phyloP scores from a whole-genome alignment of 768 basidiomycete genomes.

The Glaciozyma martinii region DNA sequence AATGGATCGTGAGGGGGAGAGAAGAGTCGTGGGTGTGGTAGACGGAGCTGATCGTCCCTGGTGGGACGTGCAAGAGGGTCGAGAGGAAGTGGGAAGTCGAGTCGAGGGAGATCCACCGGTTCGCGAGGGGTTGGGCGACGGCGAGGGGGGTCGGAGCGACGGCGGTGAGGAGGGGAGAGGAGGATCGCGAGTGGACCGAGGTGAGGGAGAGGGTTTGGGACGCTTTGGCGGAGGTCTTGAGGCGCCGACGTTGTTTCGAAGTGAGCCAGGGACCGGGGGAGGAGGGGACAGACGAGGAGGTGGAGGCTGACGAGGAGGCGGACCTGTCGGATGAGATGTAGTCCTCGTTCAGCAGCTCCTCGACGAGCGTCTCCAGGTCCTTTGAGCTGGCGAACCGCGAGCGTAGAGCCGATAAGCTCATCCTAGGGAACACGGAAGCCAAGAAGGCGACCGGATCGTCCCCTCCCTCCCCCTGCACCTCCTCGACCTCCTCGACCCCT shows the following conservation, averaged over 20 bases:
- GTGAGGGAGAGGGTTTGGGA: conserved; percentile 25
- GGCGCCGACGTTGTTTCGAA: conserved; percentile 4
- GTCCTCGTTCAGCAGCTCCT: conserved; percentile 27
- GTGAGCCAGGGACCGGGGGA: background rate
- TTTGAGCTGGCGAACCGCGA: conserved; percentile 13
- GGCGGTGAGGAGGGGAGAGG: background rate
- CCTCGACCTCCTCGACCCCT: background rate
- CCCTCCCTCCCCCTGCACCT: background rate
- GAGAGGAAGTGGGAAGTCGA: conserved; percentile 21
- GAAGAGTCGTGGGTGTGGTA: conserved; percentile 14
- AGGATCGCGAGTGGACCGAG: background rate
- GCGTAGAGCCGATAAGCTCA: background rate
- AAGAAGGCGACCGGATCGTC: conserved; percentile 30
- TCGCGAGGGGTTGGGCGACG: conserved; percentile 11
- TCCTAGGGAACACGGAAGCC: conserved; percentile 19
- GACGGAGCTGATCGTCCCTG: conserved; percentile 7
- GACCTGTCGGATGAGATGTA: conserved; percentile 12
- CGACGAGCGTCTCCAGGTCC: conserved; percentile 25
- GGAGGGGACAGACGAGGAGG: background rate
- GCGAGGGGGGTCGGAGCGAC: background rate
- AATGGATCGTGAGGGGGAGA: conserved; percentile 15
- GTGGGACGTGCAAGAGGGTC: conserved; percentile 12
- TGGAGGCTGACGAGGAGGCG: conserved; percentile 9
- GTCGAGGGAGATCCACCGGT: conserved; percentile 22
- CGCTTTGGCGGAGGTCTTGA: conserved; percentile 17